Base-by-base conservation (phyloP, 345 rosid genomes). In the Brassica cretica region DNA sequence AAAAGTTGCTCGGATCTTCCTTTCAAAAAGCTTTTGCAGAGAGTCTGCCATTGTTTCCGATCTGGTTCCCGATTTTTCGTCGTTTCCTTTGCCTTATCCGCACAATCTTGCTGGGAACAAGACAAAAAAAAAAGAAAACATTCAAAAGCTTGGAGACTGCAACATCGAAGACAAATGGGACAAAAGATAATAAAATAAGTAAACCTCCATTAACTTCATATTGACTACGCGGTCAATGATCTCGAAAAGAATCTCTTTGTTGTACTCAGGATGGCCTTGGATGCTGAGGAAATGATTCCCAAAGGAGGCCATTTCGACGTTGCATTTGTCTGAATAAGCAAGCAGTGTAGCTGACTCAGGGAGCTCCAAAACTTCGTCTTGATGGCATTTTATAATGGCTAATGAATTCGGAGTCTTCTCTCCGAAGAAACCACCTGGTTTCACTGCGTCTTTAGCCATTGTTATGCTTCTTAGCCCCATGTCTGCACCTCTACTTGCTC, bases 211-310 rank as follows among this genome's bases (percentile, higher is more conserved):
- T 70, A 78, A 71, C 76, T 86, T 81, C 77, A 68, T 70, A 56
- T 18, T 29, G 14, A 87, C 85, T 41, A 92, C 89, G 9, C 97
- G 93, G 64, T 92, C 97, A 5, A 94, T 88, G 77, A 94, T 88
- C 69, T 84, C 84, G 66, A 15, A 82, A 18, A 94, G 84, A 55
- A 94, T 91, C 81, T 91, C 98, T 39, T 87, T 89, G 81, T 92
- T 87, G 88, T 92, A 91, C 84, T 94, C 98, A 14, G 95, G 97
- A 75, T 94, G 97, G 3, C 98, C 97, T 84, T 94, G 98, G 71
- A 94, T 94, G 27, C 90, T 86, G 6, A 91, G 79, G 61, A 94
- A 86, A 66, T 83, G 91, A 9, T 81, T 71, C 3, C 88, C 93
- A 9, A 85, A 37, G 0, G 70, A 29, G 21, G 80, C 88, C 90